Base-by-base conservation (phyloP, 768 basidiomycete species). In the Hysterangium stoloniferum region DNA sequence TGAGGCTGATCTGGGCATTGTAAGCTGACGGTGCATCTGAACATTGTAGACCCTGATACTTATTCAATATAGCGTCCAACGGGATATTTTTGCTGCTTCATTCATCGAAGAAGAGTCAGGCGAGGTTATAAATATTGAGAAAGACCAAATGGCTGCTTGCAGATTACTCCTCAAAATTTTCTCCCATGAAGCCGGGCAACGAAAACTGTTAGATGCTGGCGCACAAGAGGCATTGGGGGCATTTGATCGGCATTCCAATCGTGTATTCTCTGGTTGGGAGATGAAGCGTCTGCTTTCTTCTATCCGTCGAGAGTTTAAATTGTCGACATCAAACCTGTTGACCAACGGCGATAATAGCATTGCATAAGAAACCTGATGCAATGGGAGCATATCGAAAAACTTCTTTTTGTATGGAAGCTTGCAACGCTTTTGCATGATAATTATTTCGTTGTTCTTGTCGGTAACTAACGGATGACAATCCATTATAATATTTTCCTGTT, bases 51-150 rank as follows among this genome's bases (percentile, higher is more conserved):
- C 9, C 33, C 9, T 9, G n/a, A 40, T 40, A 42, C 7, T 22
- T 28, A 42, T 42, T 42, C n/a, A 34, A 9, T n/a, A 34, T 34
- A 42, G 41, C n/a, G 4, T 20, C 15, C 20, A 48, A 20, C 47
- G 33, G 37, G 47, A 48, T 48, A 22, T 8, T 20, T 22, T 6
- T 2, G 22, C 37, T 15, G 12, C 2, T 11, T 6, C 33, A 11
- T 37, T 35, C 17, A 17, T 48, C 4, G 33, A 48, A 36, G 34
- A 48, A 20, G 20, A 48, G 12, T 22, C 34, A 2, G 12, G 24
- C 15, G 47, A 48, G 15, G 47, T 35, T 35, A 15, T 33, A n/a
- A 35, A 48, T 35, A 24, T 48, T 33, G 47, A 48, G 27, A 31
- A 35, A 11, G 33, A 48, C 17, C 47, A 48, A 24, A 48, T 48